Percentiles rank a stretch among this genome's conserved stretches.
phyloP scores from a whole-genome alignment of 139 green algal genomes.

The Mychonastes homosphaera region DNA sequence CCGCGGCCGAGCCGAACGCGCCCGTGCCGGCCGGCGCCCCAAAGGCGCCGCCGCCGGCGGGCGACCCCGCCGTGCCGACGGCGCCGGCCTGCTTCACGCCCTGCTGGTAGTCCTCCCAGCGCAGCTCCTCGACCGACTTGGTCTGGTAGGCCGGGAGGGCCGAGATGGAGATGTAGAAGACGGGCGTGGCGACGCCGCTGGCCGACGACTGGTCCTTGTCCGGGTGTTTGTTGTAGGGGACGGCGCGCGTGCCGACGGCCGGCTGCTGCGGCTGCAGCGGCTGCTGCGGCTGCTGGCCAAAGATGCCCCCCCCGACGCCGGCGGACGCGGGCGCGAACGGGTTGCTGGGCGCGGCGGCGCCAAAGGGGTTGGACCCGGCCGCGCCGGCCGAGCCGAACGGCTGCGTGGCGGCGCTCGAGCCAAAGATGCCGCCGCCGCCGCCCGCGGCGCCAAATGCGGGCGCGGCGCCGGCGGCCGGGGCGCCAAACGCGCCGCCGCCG shows the following conservation, averaged over 20 bases:
- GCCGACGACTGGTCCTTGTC: constrained; percentile 37
- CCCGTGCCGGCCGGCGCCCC: neutral
- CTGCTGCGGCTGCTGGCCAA: neutral
- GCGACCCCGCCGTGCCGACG: too few species aligned
- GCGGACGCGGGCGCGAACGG: too few species aligned
- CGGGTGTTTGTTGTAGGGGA: constrained; percentile 47
- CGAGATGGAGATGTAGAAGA: constrained; percentile 54
- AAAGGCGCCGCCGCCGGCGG: neutral
- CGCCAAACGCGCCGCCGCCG: constrained; percentile 28
- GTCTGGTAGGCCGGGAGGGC: constrained; percentile 63
- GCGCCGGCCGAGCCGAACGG: neutral
- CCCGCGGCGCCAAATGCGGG: neutral
- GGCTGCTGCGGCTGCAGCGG: neutral
- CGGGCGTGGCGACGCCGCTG: constrained; percentile 14
- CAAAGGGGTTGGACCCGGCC: constrained; percentile 3
- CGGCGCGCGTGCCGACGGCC: constrained; percentile 34
- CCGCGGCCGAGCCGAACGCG: constrained; percentile 16
- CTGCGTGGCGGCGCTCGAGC: constrained; percentile 3
- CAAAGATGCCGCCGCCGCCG: constrained; percentile 15
- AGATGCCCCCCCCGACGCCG: too few species aligned
- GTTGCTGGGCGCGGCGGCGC: neutral
- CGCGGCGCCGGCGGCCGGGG: constrained; percentile 12
- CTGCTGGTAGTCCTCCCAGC: constrained; percentile 83
- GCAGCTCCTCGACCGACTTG: constrained; percentile 81
- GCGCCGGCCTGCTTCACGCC: constrained; percentile 21